These are phyloP conservation scores for Theobroma cacao DNA, from an alignment of 345 rosid species.

Conservation along the genomic window DNA sequence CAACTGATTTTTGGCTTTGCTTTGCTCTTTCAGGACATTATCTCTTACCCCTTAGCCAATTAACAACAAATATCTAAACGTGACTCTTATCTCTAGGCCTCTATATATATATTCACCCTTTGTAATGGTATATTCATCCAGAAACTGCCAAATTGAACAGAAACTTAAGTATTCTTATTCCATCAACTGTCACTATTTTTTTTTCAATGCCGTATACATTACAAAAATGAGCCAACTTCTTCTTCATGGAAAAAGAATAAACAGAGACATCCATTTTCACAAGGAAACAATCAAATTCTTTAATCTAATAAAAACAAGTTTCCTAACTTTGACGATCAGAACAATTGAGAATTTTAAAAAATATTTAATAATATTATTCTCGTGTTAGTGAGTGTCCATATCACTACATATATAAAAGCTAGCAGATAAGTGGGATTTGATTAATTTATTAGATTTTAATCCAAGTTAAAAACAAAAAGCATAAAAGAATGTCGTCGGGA, in stretches of 20 bases:
- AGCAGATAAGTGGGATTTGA: constrained; percentile 4
- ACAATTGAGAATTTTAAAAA: constrained; percentile 11
- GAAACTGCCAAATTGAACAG: background rate
- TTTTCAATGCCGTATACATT: constrained; percentile 23
- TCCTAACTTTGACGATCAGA: constrained; percentile 41
- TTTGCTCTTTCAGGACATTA: background rate
- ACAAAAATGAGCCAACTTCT: constrained; percentile 5
- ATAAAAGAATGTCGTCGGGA: constrained; percentile 31
- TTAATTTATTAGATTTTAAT: constrained; percentile 10
- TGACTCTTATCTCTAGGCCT: background rate
- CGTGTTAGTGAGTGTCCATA: constrained; percentile 56
- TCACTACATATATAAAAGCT: constrained; percentile 38
- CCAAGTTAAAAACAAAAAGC: constrained; percentile 16
- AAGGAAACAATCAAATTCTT: constrained; percentile 21
- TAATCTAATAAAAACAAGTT: constrained; percentile 29
- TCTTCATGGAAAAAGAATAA: constrained; percentile 28
- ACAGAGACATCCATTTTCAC: constrained; percentile 2
- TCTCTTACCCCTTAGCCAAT: background rate
- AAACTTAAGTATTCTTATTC: background rate
- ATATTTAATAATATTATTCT: constrained; percentile 3
- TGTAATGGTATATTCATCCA: background rate
- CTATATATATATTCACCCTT: background rate
- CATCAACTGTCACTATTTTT: constrained; percentile 16
- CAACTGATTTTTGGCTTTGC: background rate
- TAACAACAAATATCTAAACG: background rate